phyloP scores from a whole-genome alignment of 176 grass and related monocot genomes.

The Aegilops umbellulata region DNA sequence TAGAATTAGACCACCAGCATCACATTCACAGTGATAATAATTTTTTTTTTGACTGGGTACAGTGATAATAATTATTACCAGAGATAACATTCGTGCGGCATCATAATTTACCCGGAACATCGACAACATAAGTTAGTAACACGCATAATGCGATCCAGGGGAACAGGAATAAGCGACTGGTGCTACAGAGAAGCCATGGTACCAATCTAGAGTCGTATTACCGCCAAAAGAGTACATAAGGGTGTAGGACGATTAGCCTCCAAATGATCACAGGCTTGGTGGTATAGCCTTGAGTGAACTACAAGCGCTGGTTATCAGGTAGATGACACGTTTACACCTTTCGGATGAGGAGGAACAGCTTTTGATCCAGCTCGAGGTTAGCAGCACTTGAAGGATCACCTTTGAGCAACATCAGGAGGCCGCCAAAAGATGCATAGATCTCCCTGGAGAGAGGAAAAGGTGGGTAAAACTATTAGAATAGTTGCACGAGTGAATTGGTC shows the following conservation, averaged over 20 bases:
- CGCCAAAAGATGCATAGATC: conserved; percentile 56
- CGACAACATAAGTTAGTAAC: not conserved
- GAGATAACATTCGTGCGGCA: not conserved
- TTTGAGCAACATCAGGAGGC: conserved; percentile 57
- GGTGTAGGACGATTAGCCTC: not conserved
- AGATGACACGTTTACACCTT: conserved; percentile 33
- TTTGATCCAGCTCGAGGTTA: conserved; percentile 55
- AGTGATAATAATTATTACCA: not conserved
- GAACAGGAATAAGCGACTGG: not conserved
- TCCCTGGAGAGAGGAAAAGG: conserved; percentile 23
- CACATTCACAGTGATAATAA: not conserved
- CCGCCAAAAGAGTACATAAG: not conserved
- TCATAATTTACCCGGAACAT: not conserved
- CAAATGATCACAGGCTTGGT: not conserved
- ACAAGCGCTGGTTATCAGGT: not conserved
- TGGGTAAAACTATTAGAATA: conserved; percentile 2
- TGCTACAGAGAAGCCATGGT: not conserved
- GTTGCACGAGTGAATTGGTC: too few relatives aligned
- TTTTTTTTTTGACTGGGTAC: too few relatives aligned
- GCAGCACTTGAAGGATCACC: conserved; percentile 38
- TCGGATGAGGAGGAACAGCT: conserved; percentile 53
- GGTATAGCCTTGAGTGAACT: not conserved
- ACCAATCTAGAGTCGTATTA: not conserved
- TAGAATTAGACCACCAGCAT: not conserved
- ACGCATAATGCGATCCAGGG: not conserved